Evolutionary conservation across 2,329 filamentous ascomycete genomes (phyloP), one percentile per base, ranked within the genome.

Genomic region (Zymoseptoria tritici): DNA sequence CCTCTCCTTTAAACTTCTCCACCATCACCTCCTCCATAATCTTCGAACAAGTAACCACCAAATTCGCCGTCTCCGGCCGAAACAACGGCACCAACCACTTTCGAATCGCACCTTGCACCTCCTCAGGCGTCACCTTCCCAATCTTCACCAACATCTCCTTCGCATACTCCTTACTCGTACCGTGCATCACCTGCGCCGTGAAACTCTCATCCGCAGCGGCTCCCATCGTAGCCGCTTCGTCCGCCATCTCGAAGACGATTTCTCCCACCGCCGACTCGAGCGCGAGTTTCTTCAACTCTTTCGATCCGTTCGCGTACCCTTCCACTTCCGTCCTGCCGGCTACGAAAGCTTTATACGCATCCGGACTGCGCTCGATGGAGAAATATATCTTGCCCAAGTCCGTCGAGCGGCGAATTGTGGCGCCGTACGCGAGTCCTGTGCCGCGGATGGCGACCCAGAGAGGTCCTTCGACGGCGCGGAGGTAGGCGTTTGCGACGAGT

Each of bases 401-500:
- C 26, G 90, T 78, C 70, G 90, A 88, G 52, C 89, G 86, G 52
- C 82, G 82, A 71, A 97, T 96, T 68, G 83, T 85, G 0, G 89
- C 87, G 57, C 92, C 92, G 71, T 99, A 99, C 0, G 94, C 94
- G 56, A 97, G 85, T 52, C 94, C 94, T 51, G 90, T 94, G 58
- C 94, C 94, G 53, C 94, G 90, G 54, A 97, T 89, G 0, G 91
- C 90, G 64, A 88, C 88, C 93, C 94, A 97, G 31, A 99, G 84
- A 0, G 94, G 94, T 0, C 94, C 94, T 75, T 99, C 94, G 19
- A 95, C 89, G 0, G 91, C 87, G 71, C 97, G 92, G 62, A 99
- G 87, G 72, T 97, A 97, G 20, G 91, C 86, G 55, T 91, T 85
- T 0, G 93, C 91, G 7, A 99, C 92, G 73, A 96, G 84, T 56